Evolutionary conservation across 148 eudicot genomes (phyloP).

Genomic region (Rhododendron kiyosumense): DNA sequence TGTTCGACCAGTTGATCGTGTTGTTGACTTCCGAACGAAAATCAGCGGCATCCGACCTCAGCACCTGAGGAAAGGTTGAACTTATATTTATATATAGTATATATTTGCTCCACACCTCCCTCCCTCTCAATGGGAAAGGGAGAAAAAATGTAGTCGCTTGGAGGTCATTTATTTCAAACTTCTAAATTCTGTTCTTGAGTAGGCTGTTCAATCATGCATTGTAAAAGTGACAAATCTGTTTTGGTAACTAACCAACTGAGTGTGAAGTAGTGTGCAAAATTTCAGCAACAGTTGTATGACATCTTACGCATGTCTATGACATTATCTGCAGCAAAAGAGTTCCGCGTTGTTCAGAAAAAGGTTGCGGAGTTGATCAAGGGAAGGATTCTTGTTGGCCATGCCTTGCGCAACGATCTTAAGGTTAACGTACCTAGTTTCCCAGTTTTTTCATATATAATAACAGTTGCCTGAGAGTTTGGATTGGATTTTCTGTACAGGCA

Average conservation of each 20-base stretch:
- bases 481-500: slow-evolving; percentile 42
- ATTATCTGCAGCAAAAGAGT: slow-evolving; percentile 73
- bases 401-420: slow-evolving; percentile 89
- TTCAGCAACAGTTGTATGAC: neutral
- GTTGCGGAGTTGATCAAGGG: slow-evolving; percentile 86
- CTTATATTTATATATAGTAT: neutral
- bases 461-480: slow-evolving; percentile 1
- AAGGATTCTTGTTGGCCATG: slow-evolving; percentile 91
- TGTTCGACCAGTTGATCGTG: slow-evolving; percentile 88
- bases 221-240: neutral
- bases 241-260: neutral
- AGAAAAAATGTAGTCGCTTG: neutral
- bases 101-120: neutral
- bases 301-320: slow-evolving; percentile 10
- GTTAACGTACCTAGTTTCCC: slow-evolving; percentile 20
- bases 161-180: neutral
- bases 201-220: neutral
- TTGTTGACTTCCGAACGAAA: slow-evolving; percentile 94
- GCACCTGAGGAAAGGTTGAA: slow-evolving; percentile 73
- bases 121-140: neutral
- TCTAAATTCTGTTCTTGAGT: neutral
- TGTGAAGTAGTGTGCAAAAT: neutral
- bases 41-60: slow-evolving; percentile 92
- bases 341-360: slow-evolving; percentile 60
- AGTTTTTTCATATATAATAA: neutral